Evolutionary conservation across 345 rosid genomes (phyloP).

Genomic region (Linum tenue): DNA sequence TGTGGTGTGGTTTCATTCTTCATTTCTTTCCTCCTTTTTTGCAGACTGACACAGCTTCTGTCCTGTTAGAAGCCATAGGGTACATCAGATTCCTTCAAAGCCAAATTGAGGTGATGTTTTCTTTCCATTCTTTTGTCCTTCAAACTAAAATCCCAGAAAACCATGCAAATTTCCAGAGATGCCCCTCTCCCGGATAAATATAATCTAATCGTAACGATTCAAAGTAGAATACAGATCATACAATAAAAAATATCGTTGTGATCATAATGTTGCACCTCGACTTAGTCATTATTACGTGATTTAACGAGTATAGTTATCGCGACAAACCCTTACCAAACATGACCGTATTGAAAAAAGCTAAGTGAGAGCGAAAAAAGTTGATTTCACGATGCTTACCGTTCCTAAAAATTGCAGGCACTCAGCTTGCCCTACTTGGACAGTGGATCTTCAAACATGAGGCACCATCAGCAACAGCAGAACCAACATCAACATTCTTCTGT

Average conservation of each 20-base stretch:
- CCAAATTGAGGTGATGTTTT: conserved; percentile 81
- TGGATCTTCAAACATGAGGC: conserved; percentile 55
- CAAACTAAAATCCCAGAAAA: conserved; percentile 16
- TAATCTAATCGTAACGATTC: no score
- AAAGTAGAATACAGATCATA: no score
- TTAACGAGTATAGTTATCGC: conserved; percentile 2
- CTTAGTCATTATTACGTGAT: neutral
- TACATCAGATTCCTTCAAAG: conserved; percentile 99
- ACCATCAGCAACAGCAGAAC: conserved; percentile 28
- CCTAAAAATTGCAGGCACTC: conserved; percentile 56
- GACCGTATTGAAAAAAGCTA: conserved; percentile 5
- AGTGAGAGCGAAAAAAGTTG: no score
- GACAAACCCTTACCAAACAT: neutral
- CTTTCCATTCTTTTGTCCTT: conserved; percentile 13
- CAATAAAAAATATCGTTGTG: no score
- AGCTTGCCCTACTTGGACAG: conserved; percentile 89
- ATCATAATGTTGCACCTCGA: no score
- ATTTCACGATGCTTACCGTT: neutral
- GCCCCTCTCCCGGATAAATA: no score
- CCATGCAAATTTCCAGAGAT: neutral
- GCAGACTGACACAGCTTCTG: conserved; percentile 99
- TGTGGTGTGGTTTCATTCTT: conserved; percentile 16
- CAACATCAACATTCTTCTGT: conserved; percentile 24
- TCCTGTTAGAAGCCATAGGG: conserved; percentile 95
- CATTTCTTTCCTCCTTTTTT: conserved; percentile 25